Conservation (phyloP, 2,329 filamentous ascomycete genomes). For the Xylariomycetidae sp. region DNA sequence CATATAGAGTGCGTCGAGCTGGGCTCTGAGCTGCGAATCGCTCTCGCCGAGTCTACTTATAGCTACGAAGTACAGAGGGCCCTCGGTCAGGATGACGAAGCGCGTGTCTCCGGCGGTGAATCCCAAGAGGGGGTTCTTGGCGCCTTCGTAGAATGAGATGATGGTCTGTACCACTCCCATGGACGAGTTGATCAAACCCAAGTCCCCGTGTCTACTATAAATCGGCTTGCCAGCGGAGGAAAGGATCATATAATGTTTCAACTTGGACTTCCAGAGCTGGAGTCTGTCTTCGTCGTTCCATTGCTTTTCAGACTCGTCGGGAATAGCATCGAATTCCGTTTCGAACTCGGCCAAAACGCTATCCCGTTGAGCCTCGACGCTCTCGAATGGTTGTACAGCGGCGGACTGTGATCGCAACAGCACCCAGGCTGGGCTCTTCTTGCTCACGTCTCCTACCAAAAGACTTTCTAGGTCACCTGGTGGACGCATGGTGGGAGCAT, state of each 20-base stretch:
- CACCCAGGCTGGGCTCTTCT: constrained; percentile 64
- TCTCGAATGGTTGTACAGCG: constrained; percentile 57
- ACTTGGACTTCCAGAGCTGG: constrained; percentile 78
- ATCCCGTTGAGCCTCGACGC: constrained; percentile 33
- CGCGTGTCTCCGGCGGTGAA: constrained; percentile 84
- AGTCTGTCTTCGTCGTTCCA: constrained; percentile 56
- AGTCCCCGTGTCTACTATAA: constrained; percentile 90
- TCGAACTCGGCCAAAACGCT: constrained; percentile 64
- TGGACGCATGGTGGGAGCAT: constrained; percentile 57
- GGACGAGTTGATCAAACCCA: constrained; percentile 84
- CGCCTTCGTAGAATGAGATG: constrained; percentile 89
- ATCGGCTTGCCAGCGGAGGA: constrained; percentile 97
- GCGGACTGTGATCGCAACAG: constrained; percentile 60
- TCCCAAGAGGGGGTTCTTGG: constrained; percentile 69
- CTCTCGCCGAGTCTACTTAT: constrained; percentile 92
- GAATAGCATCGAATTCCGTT: constrained; percentile 73
- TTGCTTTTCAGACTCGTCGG: constrained; percentile 42
- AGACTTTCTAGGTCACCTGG: constrained; percentile 77
- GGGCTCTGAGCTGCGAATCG: constrained; percentile 77
- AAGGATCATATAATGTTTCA: constrained; percentile 95
- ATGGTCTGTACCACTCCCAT: constrained; percentile 96
- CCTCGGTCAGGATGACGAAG: constrained; percentile 81
- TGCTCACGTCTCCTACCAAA: constrained; percentile 65
- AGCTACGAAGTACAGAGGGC: constrained; percentile 86
- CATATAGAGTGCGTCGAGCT: constrained; percentile 95